phyloP scores from a whole-genome alignment of 176 grass and related monocot species.

The Zoysia pacifica region DNA sequence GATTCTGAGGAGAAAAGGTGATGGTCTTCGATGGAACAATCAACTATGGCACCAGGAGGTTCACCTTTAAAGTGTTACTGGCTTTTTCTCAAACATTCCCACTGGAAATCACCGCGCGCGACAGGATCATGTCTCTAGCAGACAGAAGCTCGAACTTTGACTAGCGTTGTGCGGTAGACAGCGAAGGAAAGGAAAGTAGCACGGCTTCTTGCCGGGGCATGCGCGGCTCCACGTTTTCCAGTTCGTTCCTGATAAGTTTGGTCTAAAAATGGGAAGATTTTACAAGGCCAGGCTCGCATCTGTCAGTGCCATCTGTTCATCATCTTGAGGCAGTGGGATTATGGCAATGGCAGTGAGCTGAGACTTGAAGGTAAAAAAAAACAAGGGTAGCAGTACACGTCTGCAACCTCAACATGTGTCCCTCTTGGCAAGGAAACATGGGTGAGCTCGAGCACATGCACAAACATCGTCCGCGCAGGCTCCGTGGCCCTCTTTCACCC shows the following conservation, averaged over 20 bases:
- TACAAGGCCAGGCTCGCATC: neutral
- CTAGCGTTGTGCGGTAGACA: neutral
- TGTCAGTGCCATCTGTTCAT: neutral
- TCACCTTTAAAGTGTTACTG: neutral
- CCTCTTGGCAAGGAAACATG: neutral
- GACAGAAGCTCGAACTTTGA: slow-evolving; percentile 23
- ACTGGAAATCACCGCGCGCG: slow-evolving; percentile 33
- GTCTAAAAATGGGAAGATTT: neutral
- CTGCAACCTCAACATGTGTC: slow-evolving; percentile 17
- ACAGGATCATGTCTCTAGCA: neutral
- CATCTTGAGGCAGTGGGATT: neutral
- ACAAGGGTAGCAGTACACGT: slow-evolving; percentile 4
- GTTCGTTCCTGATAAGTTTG: neutral
- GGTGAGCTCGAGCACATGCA: slow-evolving; percentile 35
- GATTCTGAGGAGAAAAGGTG: slow-evolving; percentile 4
- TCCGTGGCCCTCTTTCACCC: slow-evolving; percentile 15
- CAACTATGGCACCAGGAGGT: neutral
- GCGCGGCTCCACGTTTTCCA: neutral
- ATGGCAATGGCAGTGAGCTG: neutral
- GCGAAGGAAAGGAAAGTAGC: slow-evolving; percentile 20
- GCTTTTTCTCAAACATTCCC: neutral
- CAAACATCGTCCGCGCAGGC: neutral
- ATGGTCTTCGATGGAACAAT: neutral
- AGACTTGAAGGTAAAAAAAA: slow-evolving; percentile 25
- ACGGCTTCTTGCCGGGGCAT: neutral